Conservation (phyloP, 257 asterid species). For the Cynanchum wilfordii region DNA sequence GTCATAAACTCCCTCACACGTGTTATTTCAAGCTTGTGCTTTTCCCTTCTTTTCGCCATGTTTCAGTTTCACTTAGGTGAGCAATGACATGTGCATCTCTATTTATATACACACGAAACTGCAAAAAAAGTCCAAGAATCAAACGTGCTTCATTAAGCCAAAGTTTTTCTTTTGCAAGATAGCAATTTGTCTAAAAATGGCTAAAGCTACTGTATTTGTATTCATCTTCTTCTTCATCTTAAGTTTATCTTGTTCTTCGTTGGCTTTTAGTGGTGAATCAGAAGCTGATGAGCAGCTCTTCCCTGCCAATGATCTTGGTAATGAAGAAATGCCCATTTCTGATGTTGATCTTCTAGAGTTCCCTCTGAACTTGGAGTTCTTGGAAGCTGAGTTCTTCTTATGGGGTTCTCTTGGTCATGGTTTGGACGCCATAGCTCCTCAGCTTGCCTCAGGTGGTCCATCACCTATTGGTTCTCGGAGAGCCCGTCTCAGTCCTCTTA, state of each 20-base stretch:
- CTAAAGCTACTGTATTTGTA: not conserved
- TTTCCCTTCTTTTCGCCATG: not conserved
- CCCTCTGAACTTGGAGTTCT: constrained; percentile 65
- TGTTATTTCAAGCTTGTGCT: no score
- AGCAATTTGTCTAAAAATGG: not conserved
- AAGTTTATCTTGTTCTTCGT: not conserved
- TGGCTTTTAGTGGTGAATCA: not conserved
- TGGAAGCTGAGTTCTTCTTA: constrained; percentile 81
- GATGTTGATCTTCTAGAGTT: constrained; percentile 61
- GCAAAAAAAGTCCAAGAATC: not conserved
- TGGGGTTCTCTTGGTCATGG: constrained; percentile 67
- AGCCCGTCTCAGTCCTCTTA: constrained; percentile 47
- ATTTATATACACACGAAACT: not conserved
- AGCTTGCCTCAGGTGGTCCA: constrained; percentile 58
- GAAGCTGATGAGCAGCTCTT: not conserved
- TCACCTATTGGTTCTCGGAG: constrained; percentile 45
- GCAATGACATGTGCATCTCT: not conserved
- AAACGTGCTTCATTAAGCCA: not conserved
- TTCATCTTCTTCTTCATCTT: constrained; percentile 3
- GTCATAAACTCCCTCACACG: no score
- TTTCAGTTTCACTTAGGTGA: no score
- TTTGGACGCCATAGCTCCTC: constrained; percentile 44
- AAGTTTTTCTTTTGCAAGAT: not conserved
- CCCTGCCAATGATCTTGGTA: not conserved
- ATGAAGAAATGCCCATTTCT: constrained; percentile 22